Evolutionary conservation across 768 basidiomycete genomes (phyloP).

Genomic region (Suillus alpinus): DNA sequence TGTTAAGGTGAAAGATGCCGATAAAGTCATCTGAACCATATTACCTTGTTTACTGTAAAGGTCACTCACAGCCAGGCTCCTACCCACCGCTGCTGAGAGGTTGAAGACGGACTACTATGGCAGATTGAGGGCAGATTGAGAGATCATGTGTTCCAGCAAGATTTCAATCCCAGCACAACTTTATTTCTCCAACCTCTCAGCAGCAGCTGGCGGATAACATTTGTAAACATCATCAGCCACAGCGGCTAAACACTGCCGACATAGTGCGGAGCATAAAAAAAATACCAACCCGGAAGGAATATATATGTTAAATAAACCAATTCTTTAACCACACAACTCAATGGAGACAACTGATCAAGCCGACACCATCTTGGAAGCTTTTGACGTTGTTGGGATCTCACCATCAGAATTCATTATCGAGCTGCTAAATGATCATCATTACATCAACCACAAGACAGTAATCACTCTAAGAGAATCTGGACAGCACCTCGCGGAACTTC

Average conservation of each 20-base stretch:
- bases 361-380: neutral
- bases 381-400: neutral
- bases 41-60: too few species aligned
- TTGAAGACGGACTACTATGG: neutral
- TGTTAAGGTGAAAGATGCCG: too few species aligned
- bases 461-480: neutral
- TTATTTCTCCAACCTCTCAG: neutral
- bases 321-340: too few species aligned
- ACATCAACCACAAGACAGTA: neutral
- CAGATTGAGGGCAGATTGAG: neutral
- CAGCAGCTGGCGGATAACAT: neutral
- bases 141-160: neutral
- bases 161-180: neutral
- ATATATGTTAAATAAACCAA: too few species aligned
- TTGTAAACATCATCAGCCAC: too few species aligned
- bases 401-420: neutral
- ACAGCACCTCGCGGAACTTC: neutral
- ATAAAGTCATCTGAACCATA: too few species aligned
- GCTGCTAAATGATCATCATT: neutral
- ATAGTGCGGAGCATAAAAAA: neutral
- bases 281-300: too few species aligned
- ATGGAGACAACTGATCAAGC: neutral
- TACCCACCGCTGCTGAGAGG: neutral
- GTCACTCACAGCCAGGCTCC: too few species aligned
- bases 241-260: too few species aligned